These are phyloP conservation scores for Punctularia strigosozonata DNA, from an alignment of 768 basidiomycete species.

Conservation along the genomic window DNA sequence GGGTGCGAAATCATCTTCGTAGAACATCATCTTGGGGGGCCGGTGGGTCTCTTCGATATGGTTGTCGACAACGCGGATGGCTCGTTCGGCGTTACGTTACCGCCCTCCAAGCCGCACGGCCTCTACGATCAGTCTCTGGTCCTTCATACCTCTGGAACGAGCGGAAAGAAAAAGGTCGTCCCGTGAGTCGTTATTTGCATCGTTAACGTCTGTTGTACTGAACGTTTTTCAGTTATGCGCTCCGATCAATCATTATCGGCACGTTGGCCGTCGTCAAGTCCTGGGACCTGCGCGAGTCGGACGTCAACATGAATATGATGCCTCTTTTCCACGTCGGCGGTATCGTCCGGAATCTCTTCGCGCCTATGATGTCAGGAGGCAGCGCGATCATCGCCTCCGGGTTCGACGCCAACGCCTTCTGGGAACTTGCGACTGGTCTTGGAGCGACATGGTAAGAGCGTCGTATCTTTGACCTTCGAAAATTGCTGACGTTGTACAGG, in stretches of 20 bases:
- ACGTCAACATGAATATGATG: conserved; percentile 44
- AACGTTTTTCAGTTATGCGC: conserved; percentile 28
- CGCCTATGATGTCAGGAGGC: conserved; percentile 41
- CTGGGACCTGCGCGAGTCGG: conserved; percentile 25
- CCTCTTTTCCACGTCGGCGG: conserved; percentile 52
- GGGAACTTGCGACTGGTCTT: conserved; percentile 23
- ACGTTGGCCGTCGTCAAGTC: conserved; percentile 31
- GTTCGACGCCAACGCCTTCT: conserved; percentile 36
- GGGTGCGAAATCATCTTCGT: conserved; percentile 28
- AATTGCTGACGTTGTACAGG: conserved; percentile 16
- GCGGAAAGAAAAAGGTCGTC: conserved; percentile 34
- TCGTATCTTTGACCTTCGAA: background rate
- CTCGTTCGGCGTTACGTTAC: conserved; percentile 5
- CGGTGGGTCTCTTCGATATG: conserved; percentile 30
- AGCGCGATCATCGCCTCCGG: conserved; percentile 42
- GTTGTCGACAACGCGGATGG: conserved; percentile 8
- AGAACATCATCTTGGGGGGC: conserved; percentile 20
- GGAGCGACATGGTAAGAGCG: conserved; percentile 37
- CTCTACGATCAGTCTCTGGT: conserved; percentile 38
- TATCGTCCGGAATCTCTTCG: conserved; percentile 44
- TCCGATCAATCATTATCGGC: conserved; percentile 30
- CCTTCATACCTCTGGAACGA: conserved; percentile 50
- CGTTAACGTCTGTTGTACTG: background rate
- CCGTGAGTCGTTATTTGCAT: background rate
- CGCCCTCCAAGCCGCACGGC: conserved; percentile 21